Evolutionary conservation across 148 eudicot genomes (phyloP).

Genomic region (Heliamphora exappendiculata): DNA sequence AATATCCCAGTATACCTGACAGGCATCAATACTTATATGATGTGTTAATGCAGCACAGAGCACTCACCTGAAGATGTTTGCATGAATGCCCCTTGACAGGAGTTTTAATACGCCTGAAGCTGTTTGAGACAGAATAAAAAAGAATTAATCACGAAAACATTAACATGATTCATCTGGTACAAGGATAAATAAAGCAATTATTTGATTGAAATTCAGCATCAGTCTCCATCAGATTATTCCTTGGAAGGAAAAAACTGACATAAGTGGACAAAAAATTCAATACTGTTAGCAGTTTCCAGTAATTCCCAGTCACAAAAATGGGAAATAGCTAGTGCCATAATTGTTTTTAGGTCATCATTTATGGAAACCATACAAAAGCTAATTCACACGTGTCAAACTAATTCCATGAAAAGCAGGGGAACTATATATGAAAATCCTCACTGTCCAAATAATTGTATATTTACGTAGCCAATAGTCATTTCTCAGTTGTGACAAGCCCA

Average conservation of each 20-base stretch:
- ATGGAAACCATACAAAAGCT: not conserved
- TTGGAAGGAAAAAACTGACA: not conserved
- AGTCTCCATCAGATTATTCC: not conserved
- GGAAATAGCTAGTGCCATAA: not conserved
- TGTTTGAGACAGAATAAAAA: slow-evolving; percentile 21
- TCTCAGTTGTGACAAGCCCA: not conserved
- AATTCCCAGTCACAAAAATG: not conserved
- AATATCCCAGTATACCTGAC: not conserved
- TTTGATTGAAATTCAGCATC: not conserved
- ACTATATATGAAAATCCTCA: not conserved
- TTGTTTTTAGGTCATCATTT: not conserved
- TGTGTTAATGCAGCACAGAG: slow-evolving; percentile 6
- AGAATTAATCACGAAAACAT: slow-evolving; percentile 6
- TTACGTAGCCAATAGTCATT: not conserved
- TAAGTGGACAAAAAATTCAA: not conserved
- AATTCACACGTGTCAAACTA: not conserved
- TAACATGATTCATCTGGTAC: not conserved
- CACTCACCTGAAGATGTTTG: slow-evolving; percentile 84
- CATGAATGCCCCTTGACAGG: slow-evolving; percentile 83
- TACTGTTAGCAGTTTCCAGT: not conserved
- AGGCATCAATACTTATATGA: not conserved
- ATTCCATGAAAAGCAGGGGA: not conserved
- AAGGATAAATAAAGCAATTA: not conserved
- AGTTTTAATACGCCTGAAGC: slow-evolving; percentile 55
- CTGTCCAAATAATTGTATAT: not conserved